Evolutionary conservation across 495 filamentous ascomycete genomes (phyloP), one percentile per base, ranked within the genome.

Genomic region (Neurospora sp.): DNA sequence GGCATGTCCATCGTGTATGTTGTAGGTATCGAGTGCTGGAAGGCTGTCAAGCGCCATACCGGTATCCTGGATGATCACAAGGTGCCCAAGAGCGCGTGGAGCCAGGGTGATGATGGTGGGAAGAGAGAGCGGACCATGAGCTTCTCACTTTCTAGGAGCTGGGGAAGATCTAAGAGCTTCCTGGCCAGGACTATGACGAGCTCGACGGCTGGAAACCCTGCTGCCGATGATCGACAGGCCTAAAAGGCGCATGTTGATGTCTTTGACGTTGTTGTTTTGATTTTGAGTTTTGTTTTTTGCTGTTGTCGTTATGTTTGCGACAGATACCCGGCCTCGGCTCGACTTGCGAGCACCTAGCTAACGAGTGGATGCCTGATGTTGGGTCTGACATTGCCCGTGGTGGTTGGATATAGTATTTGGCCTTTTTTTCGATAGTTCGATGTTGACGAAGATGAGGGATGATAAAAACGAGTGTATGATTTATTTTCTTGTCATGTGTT

Each of bases 1-100:
- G 89, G 84, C 20, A 89, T 89, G 71, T 87, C 86, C 10, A 76
- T 90, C 65, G 74, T 91, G 8, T 93, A 88, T 71, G 82, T 93
- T 14, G 69, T 81, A 0, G 87, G 89, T 53, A 83, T 92, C 41
- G 91, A 93, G 82, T 81, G 83, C 59, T 93, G 91, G 90, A 92
- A 93, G 81, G 85, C 81, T 65, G 75, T 79, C 41, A 93, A 93
- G 83, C 84, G 91, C 48, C 42, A 68, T 38, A 80, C 81, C 68
- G 76, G 81, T 27, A 79, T 85, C n/a, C 77, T 86, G 18, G 79
- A 85, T 70, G 84, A 85, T 45, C 77, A 80, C 65, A 78, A 79
- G 71, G 83, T 84, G 7, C 77, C 81, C 9, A 72, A 78, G 68
- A 83, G 82, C 45, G 69, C 73, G 3, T 84, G 84, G 78, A 79